These are phyloP conservation scores for Cryphonectria radicalis DNA, from an alignment of 2,329 filamentous ascomycete genomes.

Conservation along the genomic window DNA sequence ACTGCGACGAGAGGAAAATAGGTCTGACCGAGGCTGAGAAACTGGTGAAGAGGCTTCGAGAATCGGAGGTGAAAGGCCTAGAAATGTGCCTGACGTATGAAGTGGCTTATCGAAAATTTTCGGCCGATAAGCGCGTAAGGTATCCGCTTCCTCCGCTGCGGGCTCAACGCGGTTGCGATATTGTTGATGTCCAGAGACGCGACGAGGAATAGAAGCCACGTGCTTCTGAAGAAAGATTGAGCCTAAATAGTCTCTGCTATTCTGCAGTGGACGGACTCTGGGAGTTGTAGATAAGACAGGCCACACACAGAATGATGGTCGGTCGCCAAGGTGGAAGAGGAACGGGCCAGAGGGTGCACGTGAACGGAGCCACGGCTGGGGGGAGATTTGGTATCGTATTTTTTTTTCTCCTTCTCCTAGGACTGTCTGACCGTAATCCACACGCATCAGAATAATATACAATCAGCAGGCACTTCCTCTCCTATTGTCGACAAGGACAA, in stretches of 20 bases:
- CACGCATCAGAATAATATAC: slow-evolving; percentile 23
- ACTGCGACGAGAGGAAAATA: not conserved
- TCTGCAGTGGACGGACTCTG: not conserved
- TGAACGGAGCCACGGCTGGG: not conserved
- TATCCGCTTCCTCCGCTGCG: not conserved
- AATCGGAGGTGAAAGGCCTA: slow-evolving; percentile 13
- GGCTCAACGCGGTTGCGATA: not conserved
- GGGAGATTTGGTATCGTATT: slow-evolving; percentile 19
- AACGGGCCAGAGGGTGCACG: not conserved
- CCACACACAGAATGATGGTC: not conserved
- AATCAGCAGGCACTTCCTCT: slow-evolving; percentile 17
- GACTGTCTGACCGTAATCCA: slow-evolving; percentile 19
- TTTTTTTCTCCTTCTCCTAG: slow-evolving; percentile 13
- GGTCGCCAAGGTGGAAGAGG: too few species aligned
- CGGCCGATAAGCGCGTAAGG: slow-evolving; percentile 27
- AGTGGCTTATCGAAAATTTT: slow-evolving; percentile 29
- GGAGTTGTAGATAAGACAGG: not conserved
- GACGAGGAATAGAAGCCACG: not conserved
- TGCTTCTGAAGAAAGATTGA: not conserved
- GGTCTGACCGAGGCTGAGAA: not conserved
- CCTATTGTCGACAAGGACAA: not conserved
- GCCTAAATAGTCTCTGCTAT: not conserved
- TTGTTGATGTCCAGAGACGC: not conserved
- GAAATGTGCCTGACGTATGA: slow-evolving; percentile 22
- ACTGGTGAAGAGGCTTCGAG: slow-evolving; percentile 5